These are phyloP conservation scores for Suillus sp. DNA, from an alignment of 768 basidiomycete genomes.

Conservation along the genomic window DNA sequence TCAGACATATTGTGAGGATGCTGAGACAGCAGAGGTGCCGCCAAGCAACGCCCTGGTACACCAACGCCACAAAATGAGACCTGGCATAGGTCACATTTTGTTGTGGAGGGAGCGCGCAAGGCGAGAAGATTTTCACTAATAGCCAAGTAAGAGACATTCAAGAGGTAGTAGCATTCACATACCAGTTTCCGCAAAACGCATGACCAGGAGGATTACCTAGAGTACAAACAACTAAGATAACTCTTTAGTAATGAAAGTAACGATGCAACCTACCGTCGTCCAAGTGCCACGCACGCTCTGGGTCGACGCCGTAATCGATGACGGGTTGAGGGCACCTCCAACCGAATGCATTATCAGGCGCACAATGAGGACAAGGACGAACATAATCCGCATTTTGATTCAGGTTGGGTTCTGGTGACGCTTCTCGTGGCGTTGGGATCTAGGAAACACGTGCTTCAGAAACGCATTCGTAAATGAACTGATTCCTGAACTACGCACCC, in stretches of 20 bases:
- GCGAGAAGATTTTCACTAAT: conserved; percentile 75
- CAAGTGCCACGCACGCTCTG: conserved; percentile 73
- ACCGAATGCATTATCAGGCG: conserved; percentile 66
- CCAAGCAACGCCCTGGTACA: conserved; percentile 72
- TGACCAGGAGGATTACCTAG: conserved; percentile 65
- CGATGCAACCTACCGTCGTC: conserved; percentile 56
- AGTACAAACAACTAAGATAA: not conserved
- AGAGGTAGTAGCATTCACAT: conserved; percentile 19
- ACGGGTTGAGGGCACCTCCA: conserved; percentile 86
- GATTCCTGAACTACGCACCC: conserved; percentile 45
- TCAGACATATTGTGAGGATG: conserved; percentile 71
- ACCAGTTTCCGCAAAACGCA: conserved; percentile 83
- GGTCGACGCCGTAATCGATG: conserved; percentile 65
- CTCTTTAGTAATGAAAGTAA: not conserved
- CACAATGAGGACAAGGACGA: conserved; percentile 81
- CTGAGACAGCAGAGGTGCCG: conserved; percentile 55
- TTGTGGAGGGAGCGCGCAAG: conserved; percentile 70
- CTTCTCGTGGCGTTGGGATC: conserved; percentile 76
- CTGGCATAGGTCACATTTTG: conserved; percentile 82
- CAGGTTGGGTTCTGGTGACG: conserved; percentile 75
- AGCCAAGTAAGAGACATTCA: conserved; percentile 2
- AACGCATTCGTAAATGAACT: not conserved
- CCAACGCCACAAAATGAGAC: conserved; percentile 83
- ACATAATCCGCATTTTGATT: conserved; percentile 65
- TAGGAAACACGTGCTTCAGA: conserved; percentile 28